A percentile compares a stretch with the other conserved stretches of the same genome.
Conservation (phyloP, 768 basidiomycete genomes). For the Holtermannia corniformis region DNA sequence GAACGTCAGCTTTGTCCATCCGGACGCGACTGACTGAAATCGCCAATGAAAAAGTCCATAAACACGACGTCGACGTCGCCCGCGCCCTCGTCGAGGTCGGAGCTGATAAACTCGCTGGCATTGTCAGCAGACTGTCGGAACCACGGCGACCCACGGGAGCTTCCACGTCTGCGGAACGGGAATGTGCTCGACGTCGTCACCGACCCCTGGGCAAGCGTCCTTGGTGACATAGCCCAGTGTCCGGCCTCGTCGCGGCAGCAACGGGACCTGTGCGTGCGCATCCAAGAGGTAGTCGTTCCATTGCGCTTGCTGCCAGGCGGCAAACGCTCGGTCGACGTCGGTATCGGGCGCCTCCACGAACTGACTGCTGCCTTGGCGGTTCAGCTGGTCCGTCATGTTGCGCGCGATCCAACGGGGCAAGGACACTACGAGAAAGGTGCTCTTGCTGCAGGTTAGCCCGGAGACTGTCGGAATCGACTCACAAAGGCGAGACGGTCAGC, state of each 20-base stretch:
- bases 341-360: conserved; percentile 1
- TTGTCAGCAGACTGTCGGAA: neutral
- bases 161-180: conserved; percentile 26
- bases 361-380: conserved; percentile 26
- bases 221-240: conserved; percentile 28
- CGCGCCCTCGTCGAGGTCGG: neutral
- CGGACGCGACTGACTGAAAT: conserved; percentile 29
- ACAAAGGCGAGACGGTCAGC: conserved; percentile 63
- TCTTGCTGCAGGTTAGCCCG: neutral
- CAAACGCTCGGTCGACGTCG: neutral
- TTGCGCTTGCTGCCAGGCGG: conserved; percentile 14
- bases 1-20: neutral
- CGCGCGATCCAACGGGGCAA: neutral
- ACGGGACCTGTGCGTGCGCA: conserved; percentile 8
- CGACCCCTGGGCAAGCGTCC: conserved; percentile 25
- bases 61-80: conserved; percentile 27
- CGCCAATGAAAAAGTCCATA: conserved; percentile 38
- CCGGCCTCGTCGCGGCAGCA: neutral
- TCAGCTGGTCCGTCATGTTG: conserved; percentile 22
- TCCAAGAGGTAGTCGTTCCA: conserved; percentile 14
- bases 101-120: neutral
- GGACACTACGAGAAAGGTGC: neutral
- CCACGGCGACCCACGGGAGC: conserved; percentile 12
- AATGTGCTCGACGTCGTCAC: conserved; percentile 38
- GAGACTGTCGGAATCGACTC: conserved; percentile 5